phyloP scores from a whole-genome alignment of 805 yeast species.

The Wickerhamiella shivajii region DNA sequence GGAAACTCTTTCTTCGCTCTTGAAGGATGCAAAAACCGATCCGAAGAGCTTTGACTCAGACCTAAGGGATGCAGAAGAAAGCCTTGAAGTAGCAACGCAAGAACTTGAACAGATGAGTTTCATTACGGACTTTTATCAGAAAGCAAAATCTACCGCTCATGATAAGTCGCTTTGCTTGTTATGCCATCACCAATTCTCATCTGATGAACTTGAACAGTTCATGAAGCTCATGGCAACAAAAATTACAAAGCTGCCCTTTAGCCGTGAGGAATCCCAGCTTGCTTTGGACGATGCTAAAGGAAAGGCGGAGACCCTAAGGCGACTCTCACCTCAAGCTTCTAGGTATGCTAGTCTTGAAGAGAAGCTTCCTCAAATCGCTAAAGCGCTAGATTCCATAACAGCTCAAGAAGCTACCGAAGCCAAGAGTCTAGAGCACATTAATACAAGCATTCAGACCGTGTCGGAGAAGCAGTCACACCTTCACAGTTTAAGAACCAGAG shows the following conservation, averaged over 20 bases:
- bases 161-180: conserved; percentile 46
- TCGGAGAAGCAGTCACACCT: no score
- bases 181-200: conserved; percentile 53
- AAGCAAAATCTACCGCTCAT: conserved; percentile 53
- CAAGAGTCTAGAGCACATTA: no score
- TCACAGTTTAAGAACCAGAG: no score
- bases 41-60: conserved; percentile 25
- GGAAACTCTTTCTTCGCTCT: not conserved
- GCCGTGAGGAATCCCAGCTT: conserved; percentile 25
- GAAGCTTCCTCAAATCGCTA: no score
- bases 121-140: conserved; percentile 50
- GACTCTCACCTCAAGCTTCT: no score
- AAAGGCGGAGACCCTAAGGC: conserved; percentile 10
- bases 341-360: no score
- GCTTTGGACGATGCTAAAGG: conserved; percentile 17
- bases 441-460: no score
- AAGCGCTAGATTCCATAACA: no score
- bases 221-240: conserved; percentile 19
- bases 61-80: conserved; percentile 36
- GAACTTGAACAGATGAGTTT: conserved; percentile 56
- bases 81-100: conserved; percentile 44
- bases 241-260: conserved; percentile 23
- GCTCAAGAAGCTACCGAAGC: no score
- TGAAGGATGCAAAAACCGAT: not conserved
- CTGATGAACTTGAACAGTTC: conserved; percentile 17